Evolutionary conservation across 257 asterid genomes (phyloP), one percentile per base, ranked within the genome.

Genomic region (Plantago elongata): DNA sequence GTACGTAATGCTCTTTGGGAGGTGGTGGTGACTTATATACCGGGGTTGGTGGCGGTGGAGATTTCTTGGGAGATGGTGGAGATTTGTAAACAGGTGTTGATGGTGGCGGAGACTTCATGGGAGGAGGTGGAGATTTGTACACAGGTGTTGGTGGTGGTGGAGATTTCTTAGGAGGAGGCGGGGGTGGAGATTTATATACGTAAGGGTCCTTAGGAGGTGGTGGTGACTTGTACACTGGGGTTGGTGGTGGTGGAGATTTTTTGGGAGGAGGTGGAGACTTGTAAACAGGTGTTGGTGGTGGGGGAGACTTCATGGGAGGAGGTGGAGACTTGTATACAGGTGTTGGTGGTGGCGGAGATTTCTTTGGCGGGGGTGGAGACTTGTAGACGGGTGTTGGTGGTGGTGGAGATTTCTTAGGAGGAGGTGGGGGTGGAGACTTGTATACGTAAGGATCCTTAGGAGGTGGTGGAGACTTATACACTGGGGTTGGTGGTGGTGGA

Each of bases 341-440:
- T 15, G 40, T 38, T 9, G 50, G 38, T 42, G 46, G 29, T n/a
- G n/a, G n/a, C 7, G 1, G 54, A 49, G 16, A 18, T 17, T 1
- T 29, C 8, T 51, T 37, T 6, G 67, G 71, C 0, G 71, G 71
- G 3, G 45, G 51, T 17, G 71, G 71, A 0, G 64, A 57, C 60
- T 57, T 60, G 54, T 66, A 58, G 0, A 38, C 51, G 44, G 63
- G 62, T 3, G 62, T 15, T 40, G 62, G 62, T 57, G 62, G 54
- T 3, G 17, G 66, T n/a, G n/a, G n/a, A 0, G 16, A 34, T 34
- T 34, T 34, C 5, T 34, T 34, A 5, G 38, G 38, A 34, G 38
- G 22, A 37, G 54, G 54, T 15, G 70, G 70, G 0, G 62, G 38
- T n/a, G n/a, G n/a, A n/a, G n/a, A n/a, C n/a, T n/a, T n/a, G n/a